Conservation (phyloP, 805 yeast genomes). For the Teunomyces tritomae region DNA sequence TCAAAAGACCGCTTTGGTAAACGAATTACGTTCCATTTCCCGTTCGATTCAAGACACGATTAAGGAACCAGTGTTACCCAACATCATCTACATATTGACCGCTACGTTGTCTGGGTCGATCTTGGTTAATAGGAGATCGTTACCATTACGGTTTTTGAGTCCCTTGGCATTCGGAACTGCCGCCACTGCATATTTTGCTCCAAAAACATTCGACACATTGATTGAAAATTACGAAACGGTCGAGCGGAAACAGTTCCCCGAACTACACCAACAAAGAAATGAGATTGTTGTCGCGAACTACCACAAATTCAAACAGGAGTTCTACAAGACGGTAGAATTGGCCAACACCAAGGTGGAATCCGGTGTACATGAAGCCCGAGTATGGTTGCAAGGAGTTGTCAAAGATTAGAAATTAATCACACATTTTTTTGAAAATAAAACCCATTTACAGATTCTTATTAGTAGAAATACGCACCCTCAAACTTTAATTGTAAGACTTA, state of each 20-base stretch:
- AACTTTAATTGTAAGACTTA: neutral
- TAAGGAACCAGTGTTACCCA: conserved; percentile 56
- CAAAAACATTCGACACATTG: conserved; percentile 38
- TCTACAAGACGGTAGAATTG: conserved; percentile 8
- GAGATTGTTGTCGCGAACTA: conserved; percentile 11
- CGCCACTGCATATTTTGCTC: conserved; percentile 50
- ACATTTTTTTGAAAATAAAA: too few species aligned
- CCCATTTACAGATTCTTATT: neutral
- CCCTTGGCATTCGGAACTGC: conserved; percentile 50
- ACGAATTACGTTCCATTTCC: conserved; percentile 37
- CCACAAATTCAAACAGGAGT: conserved; percentile 6
- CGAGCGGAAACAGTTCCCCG: conserved; percentile 32
- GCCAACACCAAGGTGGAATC: conserved; percentile 16
- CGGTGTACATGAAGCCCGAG: conserved; percentile 27
- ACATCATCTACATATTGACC: conserved; percentile 52
- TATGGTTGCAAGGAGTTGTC: conserved; percentile 12
- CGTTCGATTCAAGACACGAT: conserved; percentile 33
- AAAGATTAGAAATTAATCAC: conserved; percentile 1
- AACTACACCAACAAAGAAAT: conserved; percentile 25
- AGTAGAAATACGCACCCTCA: neutral
- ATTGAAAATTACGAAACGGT: conserved; percentile 15
- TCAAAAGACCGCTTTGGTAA: conserved; percentile 44
- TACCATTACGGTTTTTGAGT: conserved; percentile 49
- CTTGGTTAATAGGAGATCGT: conserved; percentile 43
- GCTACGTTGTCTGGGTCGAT: conserved; percentile 57